Base-by-base conservation (phyloP, 495 filamentous ascomycete species). In the Penicillium argentinense region DNA sequence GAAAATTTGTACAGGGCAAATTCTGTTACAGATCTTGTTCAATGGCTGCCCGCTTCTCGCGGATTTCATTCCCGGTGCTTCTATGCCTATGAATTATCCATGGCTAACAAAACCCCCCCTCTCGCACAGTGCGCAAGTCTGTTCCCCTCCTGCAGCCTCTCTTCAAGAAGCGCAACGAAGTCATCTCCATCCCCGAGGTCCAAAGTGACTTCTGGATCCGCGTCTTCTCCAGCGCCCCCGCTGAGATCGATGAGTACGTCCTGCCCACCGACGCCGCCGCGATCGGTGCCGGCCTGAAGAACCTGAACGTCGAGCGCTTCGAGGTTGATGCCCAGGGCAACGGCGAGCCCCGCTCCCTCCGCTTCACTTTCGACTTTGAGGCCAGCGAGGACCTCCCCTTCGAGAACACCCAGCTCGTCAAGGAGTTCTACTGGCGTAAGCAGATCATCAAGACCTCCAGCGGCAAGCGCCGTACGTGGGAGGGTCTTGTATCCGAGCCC, bases 371-470 rank as follows among this genome's bases (percentile, higher is more conserved):
- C 45, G 61, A 75, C 38, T 72, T 79, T 68, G 44, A 59, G 45
- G 59, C 69, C 51, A 63, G 60, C 57, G 62, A 72, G 44, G 52
- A 96, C 67, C 77, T 84, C 11, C 83, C 80, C 68, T 92, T 96
- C 61, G 74, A 80, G 51, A 77, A 96, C 65, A 63, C 65, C 28
- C 78, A 83, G 45, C 69, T 97, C 30, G 86, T 88, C 66, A 97
- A 97, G 83, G 86, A 85, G 57, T 92, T 96, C 67, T 91, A 85
- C 81, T 86, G 81, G 72, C 83, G 89, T 51, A 76, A 76, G 62
- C 68, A 70, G 42, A 48, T 66, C 33, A 39, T 56, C 54, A 62
- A 58, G 47, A 65, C 53, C 21, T 19, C 58, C 27, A 60, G 47
- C 50, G 64, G 69, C 28, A 78, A 77, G 56, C 80, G 82, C 56